Conservation (phyloP, 306 rosid genomes). For the Fragaria ananassa region DNA sequence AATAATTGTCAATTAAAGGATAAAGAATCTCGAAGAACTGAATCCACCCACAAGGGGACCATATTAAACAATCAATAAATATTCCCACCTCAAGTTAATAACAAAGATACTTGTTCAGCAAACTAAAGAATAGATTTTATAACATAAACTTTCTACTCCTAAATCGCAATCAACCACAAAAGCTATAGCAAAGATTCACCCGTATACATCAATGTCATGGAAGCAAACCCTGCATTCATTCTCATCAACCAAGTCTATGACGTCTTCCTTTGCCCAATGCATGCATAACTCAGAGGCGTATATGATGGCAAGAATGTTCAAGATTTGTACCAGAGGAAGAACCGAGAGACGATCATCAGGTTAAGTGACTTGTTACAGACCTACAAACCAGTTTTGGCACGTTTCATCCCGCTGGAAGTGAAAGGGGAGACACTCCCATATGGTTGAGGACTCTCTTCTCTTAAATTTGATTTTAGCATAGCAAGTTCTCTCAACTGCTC, state of each 20-base stretch:
- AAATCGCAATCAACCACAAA: conserved; percentile 33
- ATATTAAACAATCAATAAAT: conserved; percentile 10
- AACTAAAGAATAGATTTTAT: conserved; percentile 17
- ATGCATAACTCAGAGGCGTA: conserved; percentile 36
- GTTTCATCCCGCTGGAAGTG: conserved; percentile 68
- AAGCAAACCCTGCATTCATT: conserved; percentile 27
- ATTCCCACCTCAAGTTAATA: conserved; percentile 5
- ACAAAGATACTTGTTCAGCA: conserved; percentile 25
- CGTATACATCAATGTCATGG: conserved; percentile 29
- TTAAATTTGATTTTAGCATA: conserved; percentile 74
- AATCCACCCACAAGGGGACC: not conserved
- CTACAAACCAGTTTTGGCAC: conserved; percentile 68
- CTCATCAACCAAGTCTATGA: conserved; percentile 23
- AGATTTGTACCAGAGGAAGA: conserved; percentile 1
- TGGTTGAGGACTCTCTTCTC: conserved; percentile 94
- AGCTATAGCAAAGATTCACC: conserved; percentile 34
- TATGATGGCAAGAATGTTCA: conserved; percentile 24
- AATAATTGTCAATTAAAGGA: not conserved
- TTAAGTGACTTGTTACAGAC: not conserved
- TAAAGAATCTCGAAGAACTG: not conserved
- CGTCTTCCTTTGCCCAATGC: conserved; percentile 29
- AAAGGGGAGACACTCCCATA: conserved; percentile 74
- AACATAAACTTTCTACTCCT: conserved; percentile 21
- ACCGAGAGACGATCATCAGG: conserved; percentile 6
- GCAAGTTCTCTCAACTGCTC: conserved; percentile 90